Evolutionary conservation across 2,329 filamentous ascomycete genomes (phyloP).

Genomic region (Colletotrichum sp.): DNA sequence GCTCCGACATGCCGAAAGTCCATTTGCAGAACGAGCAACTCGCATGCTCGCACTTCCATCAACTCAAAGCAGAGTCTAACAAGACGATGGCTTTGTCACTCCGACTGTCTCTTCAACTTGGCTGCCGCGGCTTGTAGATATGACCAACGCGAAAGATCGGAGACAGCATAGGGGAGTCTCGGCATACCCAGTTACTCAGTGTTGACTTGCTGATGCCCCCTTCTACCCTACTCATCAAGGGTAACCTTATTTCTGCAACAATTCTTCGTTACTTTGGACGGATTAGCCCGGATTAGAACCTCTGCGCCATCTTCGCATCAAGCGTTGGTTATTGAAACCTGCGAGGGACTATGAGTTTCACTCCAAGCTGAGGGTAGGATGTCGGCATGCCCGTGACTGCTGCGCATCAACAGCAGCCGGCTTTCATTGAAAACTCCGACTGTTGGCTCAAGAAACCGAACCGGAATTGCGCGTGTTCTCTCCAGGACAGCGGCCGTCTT

Average conservation of each 20-base stretch:
- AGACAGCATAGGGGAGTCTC: not conserved
- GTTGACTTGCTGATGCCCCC: not conserved
- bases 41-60: not conserved
- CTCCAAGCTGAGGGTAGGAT: not conserved
- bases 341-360: not conserved
- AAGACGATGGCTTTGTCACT: not conserved
- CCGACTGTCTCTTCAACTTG: not conserved
- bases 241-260: not conserved
- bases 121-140: not conserved
- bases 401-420: not conserved
- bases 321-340: not conserved
- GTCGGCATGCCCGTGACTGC: not conserved
- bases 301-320: not conserved
- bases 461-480: not conserved
- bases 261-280: not conserved
- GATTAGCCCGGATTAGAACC: not conserved
- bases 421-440: not conserved
- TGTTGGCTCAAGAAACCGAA: not conserved
- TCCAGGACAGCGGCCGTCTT: not conserved
- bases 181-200: not conserved
- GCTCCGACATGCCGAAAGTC: not conserved
- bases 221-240: not conserved
- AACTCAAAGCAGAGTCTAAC: not conserved
- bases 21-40: not conserved
- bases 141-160: not conserved